A percentile compares a stretch with the other conserved stretches of the same genome.
phyloP scores from a whole-genome alignment of 2,329 filamentous ascomycete species.

The Neodidymelliopsis sp. region DNA sequence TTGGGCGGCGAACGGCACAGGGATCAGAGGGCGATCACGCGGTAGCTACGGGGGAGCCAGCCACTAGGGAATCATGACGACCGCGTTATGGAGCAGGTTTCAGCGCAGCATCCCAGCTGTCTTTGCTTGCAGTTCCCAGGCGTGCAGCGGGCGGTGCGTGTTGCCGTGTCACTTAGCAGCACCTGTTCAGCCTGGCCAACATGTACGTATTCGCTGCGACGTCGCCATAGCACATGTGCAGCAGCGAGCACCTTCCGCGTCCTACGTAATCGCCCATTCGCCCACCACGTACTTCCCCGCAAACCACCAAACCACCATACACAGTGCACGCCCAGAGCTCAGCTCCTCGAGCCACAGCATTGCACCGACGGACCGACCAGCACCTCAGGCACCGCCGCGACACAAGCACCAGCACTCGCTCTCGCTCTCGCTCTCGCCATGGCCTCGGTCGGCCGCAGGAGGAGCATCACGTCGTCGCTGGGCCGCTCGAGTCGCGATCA shows the following conservation, averaged over 20 bases:
- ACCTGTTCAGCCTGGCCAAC: neutral
- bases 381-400: neutral
- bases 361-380: too few species aligned
- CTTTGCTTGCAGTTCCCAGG: neutral
- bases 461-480: constrained; percentile 31
- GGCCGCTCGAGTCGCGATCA: constrained; percentile 29
- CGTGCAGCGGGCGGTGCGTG: neutral
- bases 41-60: constrained; percentile 1
- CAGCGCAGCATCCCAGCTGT: constrained; percentile 3
- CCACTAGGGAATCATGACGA: constrained; percentile 11
- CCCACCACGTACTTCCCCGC: constrained; percentile 5
- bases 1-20: constrained; percentile 1
- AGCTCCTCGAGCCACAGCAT: too few species aligned
- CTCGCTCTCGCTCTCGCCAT: constrained; percentile 23
- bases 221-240: constrained; percentile 1
- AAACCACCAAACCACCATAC: neutral
- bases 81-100: constrained; percentile 12
- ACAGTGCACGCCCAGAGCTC: neutral
- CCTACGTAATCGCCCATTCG: constrained; percentile 6
- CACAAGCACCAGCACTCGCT: too few species aligned
- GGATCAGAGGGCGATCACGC: constrained; percentile 8
- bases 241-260: neutral
- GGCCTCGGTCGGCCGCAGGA: constrained; percentile 34
- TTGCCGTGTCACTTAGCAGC: neutral
- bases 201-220: constrained; percentile 2